phyloP scores from a whole-genome alignment of 2,329 filamentous ascomycete species.

The Diaporthe citriasiana region DNA sequence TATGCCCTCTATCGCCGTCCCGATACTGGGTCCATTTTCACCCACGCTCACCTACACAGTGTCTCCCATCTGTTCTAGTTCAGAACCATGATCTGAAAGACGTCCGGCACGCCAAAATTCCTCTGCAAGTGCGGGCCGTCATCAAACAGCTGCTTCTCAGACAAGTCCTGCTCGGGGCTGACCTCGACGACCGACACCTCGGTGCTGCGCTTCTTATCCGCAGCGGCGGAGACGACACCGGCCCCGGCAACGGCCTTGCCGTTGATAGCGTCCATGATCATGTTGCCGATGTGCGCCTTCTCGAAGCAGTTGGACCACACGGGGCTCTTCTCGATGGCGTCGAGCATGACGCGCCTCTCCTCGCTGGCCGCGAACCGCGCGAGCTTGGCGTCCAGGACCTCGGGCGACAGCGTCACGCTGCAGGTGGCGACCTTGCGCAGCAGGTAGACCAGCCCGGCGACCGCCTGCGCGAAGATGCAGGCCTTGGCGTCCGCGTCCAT shows the following conservation, averaged over 20 bases:
- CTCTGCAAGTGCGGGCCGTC: conserved; percentile 49
- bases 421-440: conserved; percentile 47
- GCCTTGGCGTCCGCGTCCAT: conserved; percentile 52
- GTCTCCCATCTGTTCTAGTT: conserved; percentile 46
- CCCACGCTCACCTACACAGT: background rate
- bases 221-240: conserved; percentile 30
- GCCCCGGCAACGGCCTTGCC: conserved; percentile 38
- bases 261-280: conserved; percentile 51
- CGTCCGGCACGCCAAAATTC: conserved; percentile 55
- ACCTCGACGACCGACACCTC: conserved; percentile 41
- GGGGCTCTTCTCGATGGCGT: conserved; percentile 49
- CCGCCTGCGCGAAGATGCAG: conserved; percentile 53
- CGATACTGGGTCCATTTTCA: background rate
- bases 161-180: conserved; percentile 45
- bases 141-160: conserved; percentile 42
- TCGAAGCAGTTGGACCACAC: conserved; percentile 53
- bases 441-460: conserved; percentile 52
- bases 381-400: conserved; percentile 49
- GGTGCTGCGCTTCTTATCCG: background rate
- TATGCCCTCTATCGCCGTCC: background rate
- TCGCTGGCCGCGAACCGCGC: conserved; percentile 50
- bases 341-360: conserved; percentile 49
- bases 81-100: conserved; percentile 55
- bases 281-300: conserved; percentile 50
- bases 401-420: conserved; percentile 43